phyloP scores from a whole-genome alignment of 371 early-diverging fungal species.

The Mucor racemosus region DNA sequence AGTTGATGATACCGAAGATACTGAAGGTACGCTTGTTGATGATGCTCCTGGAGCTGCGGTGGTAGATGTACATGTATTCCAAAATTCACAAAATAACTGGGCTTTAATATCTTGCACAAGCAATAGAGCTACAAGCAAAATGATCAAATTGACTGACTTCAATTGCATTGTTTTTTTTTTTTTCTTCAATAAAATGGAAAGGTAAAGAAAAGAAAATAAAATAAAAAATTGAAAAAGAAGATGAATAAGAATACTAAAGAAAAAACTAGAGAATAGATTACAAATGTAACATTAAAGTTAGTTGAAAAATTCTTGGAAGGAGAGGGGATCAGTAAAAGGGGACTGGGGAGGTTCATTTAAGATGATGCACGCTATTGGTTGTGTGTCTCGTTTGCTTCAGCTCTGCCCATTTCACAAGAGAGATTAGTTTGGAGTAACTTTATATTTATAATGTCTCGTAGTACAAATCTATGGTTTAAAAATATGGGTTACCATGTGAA shows the following conservation, averaged over 20 bases:
- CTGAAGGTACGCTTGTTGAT: neutral
- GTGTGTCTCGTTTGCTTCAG: neutral
- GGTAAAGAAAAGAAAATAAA: neutral
- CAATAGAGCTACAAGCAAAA: slow-evolving; percentile 1
- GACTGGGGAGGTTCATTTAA: slow-evolving; percentile 8
- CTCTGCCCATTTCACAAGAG: slow-evolving; percentile 4
- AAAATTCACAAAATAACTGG: neutral
- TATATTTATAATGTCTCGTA: neutral
- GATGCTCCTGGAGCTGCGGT: neutral
- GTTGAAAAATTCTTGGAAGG: neutral
- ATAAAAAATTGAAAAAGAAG: neutral
- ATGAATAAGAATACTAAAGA: neutral
- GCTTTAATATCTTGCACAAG: slow-evolving; percentile 10
- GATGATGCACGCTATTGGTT: slow-evolving; percentile 5
- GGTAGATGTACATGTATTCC: slow-evolving; percentile 8
- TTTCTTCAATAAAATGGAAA: neutral
- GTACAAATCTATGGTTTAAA: slow-evolving; percentile 7
- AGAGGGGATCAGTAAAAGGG: slow-evolving; percentile 6
- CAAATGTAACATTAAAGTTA: slow-evolving; percentile 11
- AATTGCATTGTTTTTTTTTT: neutral
- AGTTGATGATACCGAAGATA: neutral
- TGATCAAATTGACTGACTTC: neutral
- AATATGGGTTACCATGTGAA: neutral
- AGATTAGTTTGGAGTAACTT: neutral
- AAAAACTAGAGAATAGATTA: neutral